These are phyloP conservation scores for Taphrina communis DNA, from an alignment of 1,139 yeast species.

Conservation along the genomic window DNA sequence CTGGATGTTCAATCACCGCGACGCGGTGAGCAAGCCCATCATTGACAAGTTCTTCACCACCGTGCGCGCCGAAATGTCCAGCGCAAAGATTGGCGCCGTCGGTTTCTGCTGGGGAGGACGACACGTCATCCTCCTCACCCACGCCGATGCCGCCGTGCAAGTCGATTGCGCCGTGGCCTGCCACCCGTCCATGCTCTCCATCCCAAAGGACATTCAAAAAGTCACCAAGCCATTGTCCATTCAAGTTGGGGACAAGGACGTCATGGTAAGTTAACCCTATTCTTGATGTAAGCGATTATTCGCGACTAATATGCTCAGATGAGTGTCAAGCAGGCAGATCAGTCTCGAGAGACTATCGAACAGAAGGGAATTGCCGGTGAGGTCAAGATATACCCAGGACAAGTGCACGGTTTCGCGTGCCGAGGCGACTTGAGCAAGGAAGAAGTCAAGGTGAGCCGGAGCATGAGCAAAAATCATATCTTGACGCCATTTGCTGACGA, in stretches of 20 bases:
- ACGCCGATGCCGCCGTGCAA: conserved; percentile 24
- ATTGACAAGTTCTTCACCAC: conserved; percentile 29
- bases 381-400: conserved; percentile 40
- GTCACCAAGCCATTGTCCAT: conserved; percentile 40
- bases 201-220: conserved; percentile 41
- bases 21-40: conserved; percentile 34
- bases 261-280: neutral
- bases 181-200: conserved; percentile 42
- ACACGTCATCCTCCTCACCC: conserved; percentile 37
- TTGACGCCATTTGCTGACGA: neutral
- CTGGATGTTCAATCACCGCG: conserved; percentile 34
- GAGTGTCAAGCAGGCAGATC: conserved; percentile 28
- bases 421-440: conserved; percentile 25
- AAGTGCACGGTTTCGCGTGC: conserved; percentile 43
- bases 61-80: conserved; percentile 8
- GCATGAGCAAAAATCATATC: too few species aligned
- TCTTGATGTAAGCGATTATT: neutral
- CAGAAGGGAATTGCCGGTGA: conserved; percentile 38
- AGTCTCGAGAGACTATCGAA: conserved; percentile 14
- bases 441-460: conserved; percentile 17
- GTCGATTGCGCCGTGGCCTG: conserved; percentile 39
- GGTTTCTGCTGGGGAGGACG: conserved; percentile 46
- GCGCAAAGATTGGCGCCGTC: conserved; percentile 39
- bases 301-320: neutral
- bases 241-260: conserved; percentile 42